Base-by-base conservation (phyloP, 2,329 filamentous ascomycete genomes). In the Verticillium alfalfae region DNA sequence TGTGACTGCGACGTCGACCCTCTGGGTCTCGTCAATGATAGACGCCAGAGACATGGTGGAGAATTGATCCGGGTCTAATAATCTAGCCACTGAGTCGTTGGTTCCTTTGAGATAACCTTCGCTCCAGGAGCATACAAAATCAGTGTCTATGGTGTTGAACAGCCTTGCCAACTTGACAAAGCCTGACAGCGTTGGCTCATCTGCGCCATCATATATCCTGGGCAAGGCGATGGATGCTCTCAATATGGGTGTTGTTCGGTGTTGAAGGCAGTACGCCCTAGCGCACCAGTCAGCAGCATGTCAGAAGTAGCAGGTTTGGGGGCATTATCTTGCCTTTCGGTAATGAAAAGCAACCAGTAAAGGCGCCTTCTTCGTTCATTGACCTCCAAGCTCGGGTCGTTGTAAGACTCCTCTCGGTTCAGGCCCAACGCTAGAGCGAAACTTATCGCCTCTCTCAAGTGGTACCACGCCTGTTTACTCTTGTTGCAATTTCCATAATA, bases 401-500 rank as follows among this genome's bases (percentile, higher is more conserved):
- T 22, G 26, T 68, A 68, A 18, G 61, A 56, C 16, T 61, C 64
- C 31, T 55, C 26, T n/a, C 66, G 61, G 37, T 67, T 65, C 2
- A 68, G 49, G 9, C 64, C 62, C 26, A 67, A 31, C 12, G 62
- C 61, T 13, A 66, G 59, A 10, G 64, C 60, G 41, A 68, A 67
- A 8, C 67, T 66, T 38, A 68, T 68, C 13, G 67, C 67, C 34
- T 68, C 67, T 15, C 64, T 59, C 37, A 74, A 66, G 56, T 72
- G 73, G 34, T 73, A 74, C 67, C 68, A 72, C 0, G 72, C 71
- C 36, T 70, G 70, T 0, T 67, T 63, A 0, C 65, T 57, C 16
- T 72, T 70, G 18, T 73, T 63, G 6, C 70, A 64, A 26, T 73
- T 72, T 1, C 70, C 71, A 31, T 73, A 71, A 16, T 68, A 68